A percentile compares a stretch with the other conserved stretches of the same genome.
Conservation (phyloP, 2,329 filamentous ascomycete genomes). For the Coleophoma crateriformis region DNA sequence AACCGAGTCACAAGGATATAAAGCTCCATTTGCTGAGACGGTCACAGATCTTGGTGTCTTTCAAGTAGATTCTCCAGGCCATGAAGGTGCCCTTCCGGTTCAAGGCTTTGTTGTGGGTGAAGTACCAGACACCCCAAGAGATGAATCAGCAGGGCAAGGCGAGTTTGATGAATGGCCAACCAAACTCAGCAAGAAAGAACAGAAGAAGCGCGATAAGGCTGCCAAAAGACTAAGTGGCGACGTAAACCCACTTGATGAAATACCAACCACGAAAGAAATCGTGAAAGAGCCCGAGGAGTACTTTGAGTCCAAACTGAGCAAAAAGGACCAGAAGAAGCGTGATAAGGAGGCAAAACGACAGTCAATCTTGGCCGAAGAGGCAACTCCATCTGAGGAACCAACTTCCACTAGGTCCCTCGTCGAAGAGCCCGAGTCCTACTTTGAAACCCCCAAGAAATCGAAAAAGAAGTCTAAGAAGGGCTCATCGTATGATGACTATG, state of each 20-base stretch:
- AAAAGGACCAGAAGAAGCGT: constrained; percentile 43
- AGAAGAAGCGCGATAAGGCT: constrained; percentile 38
- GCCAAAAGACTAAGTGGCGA: constrained; percentile 23
- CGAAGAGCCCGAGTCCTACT: constrained; percentile 23
- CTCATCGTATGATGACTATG: not conserved
- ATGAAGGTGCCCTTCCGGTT: constrained; percentile 20
- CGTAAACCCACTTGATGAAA: constrained; percentile 10
- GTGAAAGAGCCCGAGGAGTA: constrained; percentile 20
- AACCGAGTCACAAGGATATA: constrained; percentile 30
- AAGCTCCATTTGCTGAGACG: constrained; percentile 43
- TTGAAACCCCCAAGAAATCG: constrained; percentile 22
- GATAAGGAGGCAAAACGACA: constrained; percentile 34
- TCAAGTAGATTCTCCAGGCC: constrained; percentile 8
- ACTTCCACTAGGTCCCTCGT: constrained; percentile 13
- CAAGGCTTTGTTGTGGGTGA: constrained; percentile 44
- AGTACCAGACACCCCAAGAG: constrained; percentile 33
- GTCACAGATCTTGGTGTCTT: constrained; percentile 33
- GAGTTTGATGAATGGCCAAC: constrained; percentile 25
- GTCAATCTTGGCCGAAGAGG: constrained; percentile 25
- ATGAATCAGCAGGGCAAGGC: constrained; percentile 27
- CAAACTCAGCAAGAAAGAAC: constrained; percentile 31
- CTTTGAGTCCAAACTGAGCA: constrained; percentile 32
- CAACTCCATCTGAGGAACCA: constrained; percentile 12
- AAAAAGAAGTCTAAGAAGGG: constrained; percentile 20
- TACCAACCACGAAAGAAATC: constrained; percentile 7